These are phyloP conservation scores for Dianthus caryophyllus DNA, from an alignment of 148 eudicot species.

Conservation along the genomic window DNA sequence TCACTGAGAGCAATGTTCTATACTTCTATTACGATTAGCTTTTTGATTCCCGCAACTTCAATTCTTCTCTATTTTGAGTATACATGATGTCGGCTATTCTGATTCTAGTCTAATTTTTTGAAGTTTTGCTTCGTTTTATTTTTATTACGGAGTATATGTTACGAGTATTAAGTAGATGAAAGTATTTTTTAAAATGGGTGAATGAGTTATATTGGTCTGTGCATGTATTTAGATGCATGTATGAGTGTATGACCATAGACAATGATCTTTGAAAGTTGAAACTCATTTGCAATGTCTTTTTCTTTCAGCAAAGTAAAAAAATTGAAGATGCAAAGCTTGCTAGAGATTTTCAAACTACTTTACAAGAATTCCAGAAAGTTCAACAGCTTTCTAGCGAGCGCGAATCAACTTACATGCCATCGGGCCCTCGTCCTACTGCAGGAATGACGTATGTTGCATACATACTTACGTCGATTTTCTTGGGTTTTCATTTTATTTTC, in stretches of 20 bases:
- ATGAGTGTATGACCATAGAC: background rate
- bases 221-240: background rate
- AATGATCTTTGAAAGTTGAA: background rate
- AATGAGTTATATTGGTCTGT: background rate
- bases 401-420: conserved; percentile 61
- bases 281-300: background rate
- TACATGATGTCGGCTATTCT: background rate
- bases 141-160: background rate
- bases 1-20: background rate
- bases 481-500: background rate
- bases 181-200: background rate
- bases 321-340: conserved; percentile 79
- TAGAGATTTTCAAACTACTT: conserved; percentile 60
- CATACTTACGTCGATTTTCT: background rate
- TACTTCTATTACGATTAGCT: background rate
- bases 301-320: conserved; percentile 56
- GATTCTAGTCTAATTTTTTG: background rate
- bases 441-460: conserved; percentile 32
- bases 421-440: conserved; percentile 39
- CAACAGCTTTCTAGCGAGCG: conserved; percentile 81
- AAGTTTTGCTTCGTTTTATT: background rate
- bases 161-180: background rate
- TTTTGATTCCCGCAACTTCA: background rate
- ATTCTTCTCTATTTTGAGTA: background rate
- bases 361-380: conserved; percentile 73